These are phyloP conservation scores for Rosa persica DNA, from an alignment of 306 rosid genomes.

Conservation along the genomic window DNA sequence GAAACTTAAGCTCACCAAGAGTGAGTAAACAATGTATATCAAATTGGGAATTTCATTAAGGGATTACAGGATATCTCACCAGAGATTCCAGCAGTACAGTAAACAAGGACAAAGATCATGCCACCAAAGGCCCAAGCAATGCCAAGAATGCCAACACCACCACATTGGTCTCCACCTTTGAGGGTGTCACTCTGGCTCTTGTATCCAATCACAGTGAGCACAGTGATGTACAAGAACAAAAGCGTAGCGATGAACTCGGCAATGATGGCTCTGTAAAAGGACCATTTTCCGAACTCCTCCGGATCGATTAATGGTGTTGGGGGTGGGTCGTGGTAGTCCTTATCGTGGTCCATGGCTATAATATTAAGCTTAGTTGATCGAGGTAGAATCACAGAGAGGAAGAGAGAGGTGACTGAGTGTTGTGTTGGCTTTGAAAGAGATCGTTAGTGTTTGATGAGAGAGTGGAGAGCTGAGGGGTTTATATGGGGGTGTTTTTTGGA, in stretches of 20 bases:
- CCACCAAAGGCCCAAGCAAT: constrained; percentile 52
- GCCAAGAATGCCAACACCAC: constrained; percentile 38
- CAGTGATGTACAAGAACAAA: constrained; percentile 68
- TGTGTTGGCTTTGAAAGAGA: constrained; percentile 4
- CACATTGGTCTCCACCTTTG: constrained; percentile 24
- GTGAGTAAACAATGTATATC: no score
- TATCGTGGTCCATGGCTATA: constrained; percentile 39
- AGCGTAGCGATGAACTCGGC: constrained; percentile 93
- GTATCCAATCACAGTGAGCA: constrained; percentile 50
- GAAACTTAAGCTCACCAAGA: background rate
- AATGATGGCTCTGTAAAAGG: constrained; percentile 77
- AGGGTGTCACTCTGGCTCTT: constrained; percentile 25
- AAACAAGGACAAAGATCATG: constrained; percentile 47
- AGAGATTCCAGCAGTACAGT: constrained; percentile 49
- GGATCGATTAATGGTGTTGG: constrained; percentile 64
- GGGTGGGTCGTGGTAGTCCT: constrained; percentile 81
- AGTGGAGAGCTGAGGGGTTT: background rate
- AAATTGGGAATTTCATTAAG: no score
- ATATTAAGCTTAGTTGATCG: background rate
- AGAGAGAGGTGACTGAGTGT: background rate
- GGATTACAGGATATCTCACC: constrained; percentile 16
- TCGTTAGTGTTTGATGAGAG: background rate
- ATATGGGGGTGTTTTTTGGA: background rate
- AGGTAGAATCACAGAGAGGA: background rate
- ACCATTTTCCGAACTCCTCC: constrained; percentile 59